Base-by-base conservation (phyloP, 148 eudicot genomes). In the Drosera capensis region DNA sequence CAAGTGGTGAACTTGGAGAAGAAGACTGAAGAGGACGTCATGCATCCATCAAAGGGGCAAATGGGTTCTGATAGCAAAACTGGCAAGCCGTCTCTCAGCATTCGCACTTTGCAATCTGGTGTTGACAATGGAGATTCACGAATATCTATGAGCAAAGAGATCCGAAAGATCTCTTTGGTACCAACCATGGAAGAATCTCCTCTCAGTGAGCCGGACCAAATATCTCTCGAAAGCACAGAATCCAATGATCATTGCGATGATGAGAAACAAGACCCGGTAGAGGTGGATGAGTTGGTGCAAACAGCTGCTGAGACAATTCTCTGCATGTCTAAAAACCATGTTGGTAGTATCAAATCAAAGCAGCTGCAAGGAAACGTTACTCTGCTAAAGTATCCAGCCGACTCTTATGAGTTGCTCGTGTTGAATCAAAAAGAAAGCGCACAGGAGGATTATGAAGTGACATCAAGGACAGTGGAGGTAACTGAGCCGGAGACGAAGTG, bases 321-420 rank as follows among this genome's bases (percentile, higher is more conserved):
- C 13, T 45, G 56, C 22, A 9, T 75, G 20, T 67, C 68, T 16
- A 64, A 42, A 40, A 51, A 38, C 36, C 25, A n/a, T n/a, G n/a
- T n/a, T n/a, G n/a, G n/a, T n/a, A n/a, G n/a, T n/a, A n/a, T n/a
- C n/a, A n/a, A n/a, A n/a, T 24, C 43, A 14, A 48, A 68, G 20
- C 46, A 19, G 25, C 35, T 42, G 26, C 56, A 46, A 51, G 55
- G 40, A 28, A 52, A 57, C 41, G 46, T 44, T 2, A 66, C 60
- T 40, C 34, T 24, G 47, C 73, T 80, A 15, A 73, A 75, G 31
- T 21, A 45, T 62, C 71, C 80, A 14, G 23, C 36, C 0, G 94
- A 79, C 17, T 75, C 94, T 39, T 83, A 62, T 28, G 94, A 79
- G 51, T 57, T 57, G 11, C 42, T 78, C 29, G 79, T 78, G 15